Evolutionary conservation across 805 yeast genomes (phyloP).

Genomic region (Lipomyces sp.): DNA sequence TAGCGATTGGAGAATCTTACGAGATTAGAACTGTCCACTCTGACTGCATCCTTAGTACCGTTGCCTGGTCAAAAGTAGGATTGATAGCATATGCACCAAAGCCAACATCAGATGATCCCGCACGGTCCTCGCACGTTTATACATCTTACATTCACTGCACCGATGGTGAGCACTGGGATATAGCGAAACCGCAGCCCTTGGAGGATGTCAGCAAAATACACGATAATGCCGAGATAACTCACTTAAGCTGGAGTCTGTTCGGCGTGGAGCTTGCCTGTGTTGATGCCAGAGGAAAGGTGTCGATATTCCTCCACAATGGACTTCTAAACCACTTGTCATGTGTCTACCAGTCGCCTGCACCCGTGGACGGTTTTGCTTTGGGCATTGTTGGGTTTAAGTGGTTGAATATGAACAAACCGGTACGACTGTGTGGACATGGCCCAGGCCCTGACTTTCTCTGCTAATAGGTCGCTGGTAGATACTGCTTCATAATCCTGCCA

Average conservation of each 20-base stretch:
- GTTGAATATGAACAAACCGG: conserved; percentile 74
- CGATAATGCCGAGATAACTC: conserved; percentile 34
- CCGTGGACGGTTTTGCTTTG: conserved; percentile 34
- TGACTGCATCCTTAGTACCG: conserved; percentile 4
- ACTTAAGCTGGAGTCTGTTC: conserved; percentile 73
- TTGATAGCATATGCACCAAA: conserved; percentile 34
- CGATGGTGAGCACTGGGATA: conserved; percentile 79
- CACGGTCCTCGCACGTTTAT: conserved; percentile 14
- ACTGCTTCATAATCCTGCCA: conserved; percentile 30
- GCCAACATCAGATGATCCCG: conserved; percentile 1
- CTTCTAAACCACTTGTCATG: conserved; percentile 41
- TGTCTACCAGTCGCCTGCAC: conserved; percentile 34
- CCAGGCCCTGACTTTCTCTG: conserved; percentile 51
- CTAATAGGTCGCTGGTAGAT: conserved; percentile 13
- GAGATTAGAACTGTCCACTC: neutral
- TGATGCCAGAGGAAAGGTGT: conserved; percentile 71
- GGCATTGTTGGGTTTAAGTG: conserved; percentile 63
- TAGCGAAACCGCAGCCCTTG: conserved; percentile 60
- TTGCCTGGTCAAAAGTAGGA: conserved; percentile 39
- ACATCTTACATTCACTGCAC: conserved; percentile 58
- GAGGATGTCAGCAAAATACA: conserved; percentile 37
- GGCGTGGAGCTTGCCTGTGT: conserved; percentile 83
- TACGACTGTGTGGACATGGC: conserved; percentile 54
- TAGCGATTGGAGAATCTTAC: neutral
- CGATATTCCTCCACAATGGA: conserved; percentile 50